phyloP scores from a whole-genome alignment of 257 asterid genomes.

The Solanum appendiculatum region DNA sequence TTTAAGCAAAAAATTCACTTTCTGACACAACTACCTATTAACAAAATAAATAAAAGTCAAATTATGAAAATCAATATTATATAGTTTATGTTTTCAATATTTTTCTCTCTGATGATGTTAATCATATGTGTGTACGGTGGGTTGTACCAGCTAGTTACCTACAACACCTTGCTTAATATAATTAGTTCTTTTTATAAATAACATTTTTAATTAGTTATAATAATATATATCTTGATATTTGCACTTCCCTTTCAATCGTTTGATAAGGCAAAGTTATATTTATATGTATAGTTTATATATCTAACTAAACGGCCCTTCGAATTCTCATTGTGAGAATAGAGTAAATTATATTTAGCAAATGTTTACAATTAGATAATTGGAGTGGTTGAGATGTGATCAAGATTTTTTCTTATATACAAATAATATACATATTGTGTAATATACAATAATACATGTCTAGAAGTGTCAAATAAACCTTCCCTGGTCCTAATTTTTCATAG shows the following conservation, averaged over 20 bases:
- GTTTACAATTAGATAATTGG: background rate
- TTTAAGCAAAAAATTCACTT: background rate
- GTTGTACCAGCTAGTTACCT: background rate
- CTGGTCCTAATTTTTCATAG: background rate
- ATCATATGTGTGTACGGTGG: background rate
- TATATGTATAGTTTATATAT: background rate
- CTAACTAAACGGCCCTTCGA: background rate
- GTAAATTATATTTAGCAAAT: background rate
- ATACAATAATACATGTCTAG: background rate
- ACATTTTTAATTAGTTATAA: background rate
- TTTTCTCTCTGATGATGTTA: background rate
- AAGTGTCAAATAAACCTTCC: background rate
- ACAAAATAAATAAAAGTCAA: background rate
- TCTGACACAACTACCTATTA: background rate
- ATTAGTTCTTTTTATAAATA: background rate
- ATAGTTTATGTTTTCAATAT: background rate
- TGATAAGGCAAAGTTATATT: background rate
- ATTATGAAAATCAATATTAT: background rate
- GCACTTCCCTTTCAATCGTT: background rate
- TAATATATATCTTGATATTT: background rate
- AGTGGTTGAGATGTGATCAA: background rate
- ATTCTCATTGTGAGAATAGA: background rate
- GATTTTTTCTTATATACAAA: background rate
- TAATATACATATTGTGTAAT: background rate
- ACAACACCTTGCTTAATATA: background rate